phyloP scores from a whole-genome alignment of 768 basidiomycete genomes.

The Favolaschia claudopus region DNA sequence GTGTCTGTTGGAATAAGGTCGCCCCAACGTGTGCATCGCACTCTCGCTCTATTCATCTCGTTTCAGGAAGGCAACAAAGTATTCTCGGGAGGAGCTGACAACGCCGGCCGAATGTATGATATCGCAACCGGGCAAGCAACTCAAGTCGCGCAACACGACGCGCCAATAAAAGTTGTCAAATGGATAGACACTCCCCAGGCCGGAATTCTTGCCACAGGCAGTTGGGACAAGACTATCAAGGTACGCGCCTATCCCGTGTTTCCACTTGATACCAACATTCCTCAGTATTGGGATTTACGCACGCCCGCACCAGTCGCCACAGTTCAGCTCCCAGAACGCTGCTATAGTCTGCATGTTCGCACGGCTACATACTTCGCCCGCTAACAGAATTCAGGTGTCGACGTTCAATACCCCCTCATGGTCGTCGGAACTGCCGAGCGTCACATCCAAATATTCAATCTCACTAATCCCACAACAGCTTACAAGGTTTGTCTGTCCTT shows the following conservation, averaged over 20 bases:
- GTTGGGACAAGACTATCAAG: conserved; percentile 98
- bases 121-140: conserved; percentile 79
- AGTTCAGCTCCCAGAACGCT: conserved; percentile 87
- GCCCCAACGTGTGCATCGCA: conserved; percentile 8
- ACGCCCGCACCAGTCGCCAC: conserved; percentile 77
- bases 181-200: conserved; percentile 81
- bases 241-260: conserved; percentile 48
- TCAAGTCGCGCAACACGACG: conserved; percentile 92
- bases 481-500: conserved; percentile 67
- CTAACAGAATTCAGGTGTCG: too few species aligned
- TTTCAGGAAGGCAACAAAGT: conserved; percentile 87
- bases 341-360: too few species aligned
- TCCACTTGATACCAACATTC: background rate
- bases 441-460: conserved; percentile 89
- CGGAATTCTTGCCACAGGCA: conserved; percentile 88
- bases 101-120: conserved; percentile 94
- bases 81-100: conserved; percentile 94
- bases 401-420: conserved; percentile 81
- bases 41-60: conserved; percentile 11
- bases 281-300: conserved; percentile 93
- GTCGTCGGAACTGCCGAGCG: conserved; percentile 95
- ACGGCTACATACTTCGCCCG: too few species aligned
- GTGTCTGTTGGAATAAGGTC: conserved; percentile 92
- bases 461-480: conserved; percentile 78
- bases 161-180: conserved; percentile 81